These are phyloP conservation scores for Trichoderma gamsii DNA, from an alignment of 495 filamentous ascomycete genomes.

Conservation along the genomic window DNA sequence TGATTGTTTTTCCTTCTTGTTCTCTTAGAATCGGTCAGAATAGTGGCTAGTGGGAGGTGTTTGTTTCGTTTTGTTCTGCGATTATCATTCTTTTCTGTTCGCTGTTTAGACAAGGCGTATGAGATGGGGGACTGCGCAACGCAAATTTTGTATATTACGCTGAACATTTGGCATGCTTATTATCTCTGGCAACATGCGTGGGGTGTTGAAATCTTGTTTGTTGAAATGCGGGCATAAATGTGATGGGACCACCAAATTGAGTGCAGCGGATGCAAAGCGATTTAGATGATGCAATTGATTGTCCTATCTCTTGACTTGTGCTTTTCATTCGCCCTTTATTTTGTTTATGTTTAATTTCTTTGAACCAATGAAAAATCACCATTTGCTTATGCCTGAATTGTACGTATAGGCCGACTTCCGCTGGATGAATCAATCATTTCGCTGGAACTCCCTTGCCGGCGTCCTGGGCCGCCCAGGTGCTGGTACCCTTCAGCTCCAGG, in stretches of 20 bases:
- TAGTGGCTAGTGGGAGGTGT: no score
- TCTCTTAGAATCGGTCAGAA: background rate
- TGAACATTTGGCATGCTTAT: background rate
- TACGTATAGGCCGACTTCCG: no score
- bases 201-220: background rate
- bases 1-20: background rate
- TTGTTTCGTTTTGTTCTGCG: background rate
- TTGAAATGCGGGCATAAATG: background rate
- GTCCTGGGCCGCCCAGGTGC: background rate
- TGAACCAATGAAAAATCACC: no score
- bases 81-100: background rate
- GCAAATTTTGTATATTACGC: background rate
- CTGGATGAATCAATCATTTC: no score
- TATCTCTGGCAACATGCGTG: background rate
- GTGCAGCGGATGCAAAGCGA: background rate
- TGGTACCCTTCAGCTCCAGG: background rate
- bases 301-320: background rate
- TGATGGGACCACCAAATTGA: background rate
- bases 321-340: no score
- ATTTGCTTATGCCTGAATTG: no score
- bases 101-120: conserved; percentile 9
- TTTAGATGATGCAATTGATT: background rate
- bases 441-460: no score
- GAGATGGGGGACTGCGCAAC: background rate
- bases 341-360: no score